phyloP scores from a whole-genome alignment of 2,329 filamentous ascomycete species.

The Neofusicoccum cordaticola region DNA sequence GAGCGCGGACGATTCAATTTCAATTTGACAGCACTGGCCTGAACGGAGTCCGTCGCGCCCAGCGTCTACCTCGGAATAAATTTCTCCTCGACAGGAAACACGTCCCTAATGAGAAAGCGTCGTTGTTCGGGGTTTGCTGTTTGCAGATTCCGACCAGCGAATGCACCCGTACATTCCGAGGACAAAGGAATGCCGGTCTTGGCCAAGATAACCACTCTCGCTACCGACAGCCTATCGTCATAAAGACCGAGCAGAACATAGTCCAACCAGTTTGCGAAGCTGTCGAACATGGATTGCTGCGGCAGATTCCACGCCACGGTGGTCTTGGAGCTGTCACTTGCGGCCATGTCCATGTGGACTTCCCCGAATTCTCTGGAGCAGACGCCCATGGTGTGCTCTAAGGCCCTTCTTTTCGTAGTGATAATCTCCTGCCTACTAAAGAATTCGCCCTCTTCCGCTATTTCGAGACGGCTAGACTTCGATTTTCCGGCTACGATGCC shows the following conservation, averaged over 20 bases:
- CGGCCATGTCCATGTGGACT: background rate
- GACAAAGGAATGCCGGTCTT: background rate
- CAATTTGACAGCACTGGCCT: too few relatives aligned
- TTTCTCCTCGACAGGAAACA: background rate
- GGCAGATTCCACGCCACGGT: background rate
- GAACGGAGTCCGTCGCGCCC: too few relatives aligned
- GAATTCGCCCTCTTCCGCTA: background rate
- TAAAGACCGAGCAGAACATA: background rate
- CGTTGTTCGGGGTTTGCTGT: background rate
- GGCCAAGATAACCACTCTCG: background rate
- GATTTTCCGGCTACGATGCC: background rate
- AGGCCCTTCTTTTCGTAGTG: background rate
- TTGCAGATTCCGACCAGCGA: background rate
- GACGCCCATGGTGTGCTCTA: background rate
- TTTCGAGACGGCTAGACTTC: background rate
- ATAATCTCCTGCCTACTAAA: background rate
- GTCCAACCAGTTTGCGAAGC: background rate
- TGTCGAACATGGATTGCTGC: background rate
- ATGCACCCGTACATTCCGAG: background rate
- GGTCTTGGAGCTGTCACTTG: background rate
- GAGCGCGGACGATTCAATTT: too few relatives aligned
- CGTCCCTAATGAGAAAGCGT: background rate
- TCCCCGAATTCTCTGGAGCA: background rate
- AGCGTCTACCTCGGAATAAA: too few relatives aligned
- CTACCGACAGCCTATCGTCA: too few relatives aligned